phyloP scores from a whole-genome alignment of 1,139 yeast species.

The Pneumocystis oryctolagi region DNA sequence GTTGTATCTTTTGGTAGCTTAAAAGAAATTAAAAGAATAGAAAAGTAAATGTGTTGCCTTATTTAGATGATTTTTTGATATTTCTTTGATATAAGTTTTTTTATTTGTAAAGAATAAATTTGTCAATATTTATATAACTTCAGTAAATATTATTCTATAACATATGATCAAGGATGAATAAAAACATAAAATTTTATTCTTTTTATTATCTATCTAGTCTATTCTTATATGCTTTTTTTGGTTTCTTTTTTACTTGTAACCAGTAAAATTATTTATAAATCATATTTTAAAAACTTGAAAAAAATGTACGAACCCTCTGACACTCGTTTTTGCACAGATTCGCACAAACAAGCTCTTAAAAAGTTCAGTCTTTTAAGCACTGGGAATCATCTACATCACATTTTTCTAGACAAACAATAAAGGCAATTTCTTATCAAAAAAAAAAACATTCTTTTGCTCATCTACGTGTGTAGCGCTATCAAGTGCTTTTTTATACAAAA shows the following conservation, averaged over 20 bases:
- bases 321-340: not conserved
- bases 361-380: not conserved
- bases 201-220: no score
- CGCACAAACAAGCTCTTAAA: not conserved
- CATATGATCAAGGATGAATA: conserved; percentile 50
- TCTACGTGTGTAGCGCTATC: not conserved
- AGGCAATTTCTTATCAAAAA: no score
- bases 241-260: no score
- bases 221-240: no score
- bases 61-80: conserved; percentile 87
- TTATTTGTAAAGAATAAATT: conserved; percentile 90
- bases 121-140: conserved; percentile 47
- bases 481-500: not conserved
- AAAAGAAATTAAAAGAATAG: not conserved
- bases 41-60: conserved; percentile 26
- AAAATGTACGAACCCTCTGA: not conserved
- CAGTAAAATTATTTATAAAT: no score
- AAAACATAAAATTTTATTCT: conserved; percentile 61
- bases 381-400: not conserved
- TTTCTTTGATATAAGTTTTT: conserved; percentile 84
- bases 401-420: not conserved
- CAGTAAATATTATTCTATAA: conserved; percentile 49
- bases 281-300: no score
- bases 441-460: no score
- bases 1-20: conserved; percentile 36